Percentiles rank a stretch among this genome's conserved stretches.
phyloP scores from a whole-genome alignment of 345 rosid species.

The Dimocarpus longan region DNA sequence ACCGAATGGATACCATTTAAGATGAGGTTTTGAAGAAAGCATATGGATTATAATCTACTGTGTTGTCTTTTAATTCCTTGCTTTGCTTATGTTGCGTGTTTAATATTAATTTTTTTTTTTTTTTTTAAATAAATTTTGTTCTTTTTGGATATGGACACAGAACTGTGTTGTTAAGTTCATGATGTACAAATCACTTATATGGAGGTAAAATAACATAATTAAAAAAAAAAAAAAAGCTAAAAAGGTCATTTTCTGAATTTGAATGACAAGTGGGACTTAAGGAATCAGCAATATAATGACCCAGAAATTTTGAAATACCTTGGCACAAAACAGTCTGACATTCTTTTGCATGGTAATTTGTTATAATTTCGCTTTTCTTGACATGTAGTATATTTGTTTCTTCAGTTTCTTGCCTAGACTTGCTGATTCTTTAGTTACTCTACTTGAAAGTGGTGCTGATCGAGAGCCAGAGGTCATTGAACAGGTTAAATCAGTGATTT shows the following conservation, averaged over 20 bases:
- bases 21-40: neutral
- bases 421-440: slow-evolving; percentile 57
- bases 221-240: neutral
- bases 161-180: neutral
- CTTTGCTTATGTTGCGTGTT: neutral
- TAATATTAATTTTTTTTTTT: neutral
- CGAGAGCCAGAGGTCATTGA: slow-evolving; percentile 89
- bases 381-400: slow-evolving; percentile 27
- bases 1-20: neutral
- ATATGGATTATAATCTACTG: neutral
- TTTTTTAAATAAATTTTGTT: neutral
- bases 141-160: neutral
- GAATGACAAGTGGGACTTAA: neutral
- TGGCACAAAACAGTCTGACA: neutral
- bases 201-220: neutral
- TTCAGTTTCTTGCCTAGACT: slow-evolving; percentile 68
- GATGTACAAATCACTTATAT: neutral
- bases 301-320: slow-evolving; percentile 1
- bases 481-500: slow-evolving; percentile 56
- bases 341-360: neutral
- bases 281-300: neutral
- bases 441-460: slow-evolving; percentile 75
- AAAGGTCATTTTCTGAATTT: neutral
- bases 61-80: neutral
- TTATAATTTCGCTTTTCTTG: neutral